phyloP scores from a whole-genome alignment of 768 basidiomycete genomes.

The Hypholoma sublateritium region DNA sequence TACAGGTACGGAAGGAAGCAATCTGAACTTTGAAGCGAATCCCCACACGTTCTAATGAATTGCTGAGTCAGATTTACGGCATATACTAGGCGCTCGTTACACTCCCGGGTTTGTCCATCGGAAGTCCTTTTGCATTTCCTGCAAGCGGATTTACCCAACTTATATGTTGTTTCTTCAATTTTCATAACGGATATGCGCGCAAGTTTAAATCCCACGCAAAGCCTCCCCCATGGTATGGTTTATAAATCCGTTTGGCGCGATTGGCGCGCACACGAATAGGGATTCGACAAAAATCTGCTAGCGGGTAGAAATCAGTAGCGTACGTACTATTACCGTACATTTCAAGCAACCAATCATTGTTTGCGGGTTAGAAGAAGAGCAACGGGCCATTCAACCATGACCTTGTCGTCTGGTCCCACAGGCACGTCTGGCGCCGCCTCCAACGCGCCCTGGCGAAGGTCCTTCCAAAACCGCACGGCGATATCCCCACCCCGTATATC shows the following conservation, averaged over 20 bases:
- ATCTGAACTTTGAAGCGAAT: neutral
- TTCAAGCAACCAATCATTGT: neutral
- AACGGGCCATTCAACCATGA: constrained; percentile 52
- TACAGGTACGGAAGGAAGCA: neutral
- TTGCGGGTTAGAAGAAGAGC: constrained; percentile 39
- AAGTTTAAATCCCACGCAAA: too few relatives aligned
- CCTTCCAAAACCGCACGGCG: constrained; percentile 61
- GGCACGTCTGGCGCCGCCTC: constrained; percentile 25
- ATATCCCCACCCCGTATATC: constrained; percentile 56
- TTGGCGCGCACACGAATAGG: too few relatives aligned
- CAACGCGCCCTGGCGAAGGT: constrained; percentile 39
- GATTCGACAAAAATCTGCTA: too few relatives aligned
- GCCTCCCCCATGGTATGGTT: too few relatives aligned
- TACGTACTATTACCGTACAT: too few relatives aligned
- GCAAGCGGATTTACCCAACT: neutral
- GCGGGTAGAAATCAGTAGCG: too few relatives aligned
- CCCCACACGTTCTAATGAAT: neutral
- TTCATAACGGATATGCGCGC: too few relatives aligned
- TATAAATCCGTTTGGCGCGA: too few relatives aligned
- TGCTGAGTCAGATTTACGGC: neutral
- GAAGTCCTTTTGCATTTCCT: neutral
- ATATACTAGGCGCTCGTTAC: neutral
- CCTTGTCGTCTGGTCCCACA: constrained; percentile 35
- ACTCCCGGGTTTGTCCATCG: too few relatives aligned
- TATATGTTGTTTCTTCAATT: neutral